phyloP scores from a whole-genome alignment of 2,329 filamentous ascomycete species.

The Phialophora expanda region DNA sequence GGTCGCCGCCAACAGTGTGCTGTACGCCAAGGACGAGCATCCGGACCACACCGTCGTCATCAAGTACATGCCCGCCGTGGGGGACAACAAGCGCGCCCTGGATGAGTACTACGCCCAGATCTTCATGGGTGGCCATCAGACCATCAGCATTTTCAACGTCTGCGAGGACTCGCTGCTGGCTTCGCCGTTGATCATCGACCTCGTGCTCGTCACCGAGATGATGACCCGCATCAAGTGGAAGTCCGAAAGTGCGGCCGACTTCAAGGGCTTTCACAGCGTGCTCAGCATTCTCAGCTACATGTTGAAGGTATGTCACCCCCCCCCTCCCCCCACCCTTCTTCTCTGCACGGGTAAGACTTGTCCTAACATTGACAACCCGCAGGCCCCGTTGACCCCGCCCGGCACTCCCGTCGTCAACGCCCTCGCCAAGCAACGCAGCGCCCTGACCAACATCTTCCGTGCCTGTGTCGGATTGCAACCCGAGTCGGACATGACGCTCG shows the following conservation, averaged over 20 bases:
- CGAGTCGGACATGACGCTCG: constrained; percentile 97
- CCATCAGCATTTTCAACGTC: constrained; percentile 97
- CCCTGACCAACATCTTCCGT: constrained; percentile 97
- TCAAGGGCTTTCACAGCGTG: constrained; percentile 94
- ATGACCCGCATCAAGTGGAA: constrained; percentile 99
- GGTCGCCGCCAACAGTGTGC: constrained; percentile 90
- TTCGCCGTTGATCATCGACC: constrained; percentile 94
- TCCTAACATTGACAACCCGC: constrained; percentile 14
- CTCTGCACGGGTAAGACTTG: not conserved
- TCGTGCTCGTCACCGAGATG: constrained; percentile 91
- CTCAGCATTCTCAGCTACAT: constrained; percentile 98
- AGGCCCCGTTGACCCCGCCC: constrained; percentile 90
- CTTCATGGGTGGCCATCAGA: constrained; percentile 98
- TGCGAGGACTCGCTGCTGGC: constrained; percentile 98
- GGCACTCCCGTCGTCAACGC: constrained; percentile 96
- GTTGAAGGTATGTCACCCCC: constrained; percentile 67
- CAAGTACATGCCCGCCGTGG: constrained; percentile 99
- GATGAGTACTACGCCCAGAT: constrained; percentile 99
- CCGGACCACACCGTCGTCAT: constrained; percentile 98
- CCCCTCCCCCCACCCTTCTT: not conserved
- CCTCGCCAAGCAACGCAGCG: constrained; percentile 91
- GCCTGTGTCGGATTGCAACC: constrained; percentile 96
- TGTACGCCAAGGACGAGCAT: constrained; percentile 92
- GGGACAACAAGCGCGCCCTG: constrained; percentile 97
- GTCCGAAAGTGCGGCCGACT: constrained; percentile 65